phyloP scores from a whole-genome alignment of 2,329 filamentous ascomycete species.

The Talaromyces rugulosus region DNA sequence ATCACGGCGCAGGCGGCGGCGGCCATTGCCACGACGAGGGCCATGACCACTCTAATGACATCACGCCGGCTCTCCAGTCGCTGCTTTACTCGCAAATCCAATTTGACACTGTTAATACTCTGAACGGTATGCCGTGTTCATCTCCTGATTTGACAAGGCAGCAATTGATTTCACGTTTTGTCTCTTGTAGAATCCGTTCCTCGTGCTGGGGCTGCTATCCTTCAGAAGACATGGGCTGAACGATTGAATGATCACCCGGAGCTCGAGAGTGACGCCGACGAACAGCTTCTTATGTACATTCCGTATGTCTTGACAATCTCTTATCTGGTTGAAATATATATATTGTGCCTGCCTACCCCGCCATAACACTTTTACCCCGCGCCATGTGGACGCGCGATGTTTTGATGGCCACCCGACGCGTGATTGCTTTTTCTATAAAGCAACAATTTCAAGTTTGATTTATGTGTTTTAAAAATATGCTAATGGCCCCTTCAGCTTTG shows the following conservation, averaged over 20 bases:
- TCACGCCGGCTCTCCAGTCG: conserved; percentile 84
- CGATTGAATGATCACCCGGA: conserved; percentile 67
- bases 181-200: conserved; percentile 51
- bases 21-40: conserved; percentile 51
- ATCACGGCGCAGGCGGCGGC: conserved; percentile 35
- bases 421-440: not conserved
- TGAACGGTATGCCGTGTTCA: conserved; percentile 59
- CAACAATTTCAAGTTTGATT: too few species aligned
- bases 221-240: conserved; percentile 89
- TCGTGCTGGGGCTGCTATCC: conserved; percentile 66
- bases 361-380: conserved; percentile 7
- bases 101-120: conserved; percentile 76
- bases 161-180: not conserved
- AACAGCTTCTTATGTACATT: conserved; percentile 88
- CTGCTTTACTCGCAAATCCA: conserved; percentile 90
- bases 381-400: not conserved
- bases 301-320: conserved; percentile 59
- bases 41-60: conserved; percentile 88
- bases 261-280: conserved; percentile 80
- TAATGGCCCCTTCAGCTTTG: conserved; percentile 60
- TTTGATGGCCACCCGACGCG: not conserved
- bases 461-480: not conserved
- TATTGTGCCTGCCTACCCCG: not conserved
- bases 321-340: not conserved
- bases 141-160: not conserved